Evolutionary conservation across 768 basidiomycete genomes (phyloP).

Genomic region (Paxillus rubicundulus): DNA sequence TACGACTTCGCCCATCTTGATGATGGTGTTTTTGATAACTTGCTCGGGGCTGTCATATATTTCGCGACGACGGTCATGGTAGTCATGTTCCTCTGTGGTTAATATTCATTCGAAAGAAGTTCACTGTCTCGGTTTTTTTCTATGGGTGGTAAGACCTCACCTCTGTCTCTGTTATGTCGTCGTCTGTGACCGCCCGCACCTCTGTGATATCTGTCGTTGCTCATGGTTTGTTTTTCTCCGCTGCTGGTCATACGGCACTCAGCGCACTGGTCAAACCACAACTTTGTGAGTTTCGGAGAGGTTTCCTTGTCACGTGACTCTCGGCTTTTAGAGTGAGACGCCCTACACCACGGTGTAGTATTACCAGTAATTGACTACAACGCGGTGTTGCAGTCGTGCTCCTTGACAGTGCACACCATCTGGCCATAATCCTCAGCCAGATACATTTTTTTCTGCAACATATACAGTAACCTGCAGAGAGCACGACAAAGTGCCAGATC

Average conservation of each 20-base stretch:
- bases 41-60: slow-evolving; percentile 69
- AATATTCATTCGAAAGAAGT: not conserved
- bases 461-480: not conserved
- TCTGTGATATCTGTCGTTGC: slow-evolving; percentile 52
- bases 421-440: too few relatives aligned
- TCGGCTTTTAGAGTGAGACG: not conserved
- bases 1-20: slow-evolving; percentile 82
- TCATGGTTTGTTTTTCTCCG: slow-evolving; percentile 39
- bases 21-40: slow-evolving; percentile 60
- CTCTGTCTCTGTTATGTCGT: slow-evolving; percentile 46
- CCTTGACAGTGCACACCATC: not conserved
- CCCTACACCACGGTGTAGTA: too few relatives aligned
- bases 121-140: not conserved
- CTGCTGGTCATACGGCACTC: slow-evolving; percentile 6
- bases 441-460: not conserved
- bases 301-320: slow-evolving; percentile 25
- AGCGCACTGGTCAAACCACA: too few relatives aligned
- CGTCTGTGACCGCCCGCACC: slow-evolving; percentile 46
- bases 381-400: not conserved
- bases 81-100: slow-evolving; percentile 55
- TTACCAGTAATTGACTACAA: too few relatives aligned
- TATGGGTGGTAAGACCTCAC: slow-evolving; percentile 37
- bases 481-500: not conserved
- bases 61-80: slow-evolving; percentile 63
- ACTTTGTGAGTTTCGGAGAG: not conserved